These are phyloP conservation scores for Coemansia sp. DNA, from an alignment of 192 early-diverging fungal genomes.

Conservation along the genomic window DNA sequence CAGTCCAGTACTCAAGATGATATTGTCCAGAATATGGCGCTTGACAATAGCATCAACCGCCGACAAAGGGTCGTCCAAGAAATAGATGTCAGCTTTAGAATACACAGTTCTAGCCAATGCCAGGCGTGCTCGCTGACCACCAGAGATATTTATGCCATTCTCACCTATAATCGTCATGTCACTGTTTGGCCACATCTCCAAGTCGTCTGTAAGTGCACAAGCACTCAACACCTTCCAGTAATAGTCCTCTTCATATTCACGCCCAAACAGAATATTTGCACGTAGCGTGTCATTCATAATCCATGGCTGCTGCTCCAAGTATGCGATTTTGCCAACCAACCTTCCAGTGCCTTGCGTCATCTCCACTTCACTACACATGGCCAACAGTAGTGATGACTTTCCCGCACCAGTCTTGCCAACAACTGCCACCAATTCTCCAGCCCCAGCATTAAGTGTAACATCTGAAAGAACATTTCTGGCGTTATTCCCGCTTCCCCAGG, in stretches of 20 bases:
- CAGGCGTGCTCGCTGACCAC: conserved; percentile 73
- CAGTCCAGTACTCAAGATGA: conserved; percentile 57
- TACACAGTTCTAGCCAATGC: conserved; percentile 70
- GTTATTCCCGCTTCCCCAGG: background rate
- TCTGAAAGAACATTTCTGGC: conserved; percentile 8
- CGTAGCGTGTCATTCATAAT: conserved; percentile 63
- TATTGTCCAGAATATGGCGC: conserved; percentile 67
- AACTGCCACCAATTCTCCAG: conserved; percentile 60
- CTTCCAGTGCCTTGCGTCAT: conserved; percentile 35
- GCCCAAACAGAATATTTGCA: conserved; percentile 84
- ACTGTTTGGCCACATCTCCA: conserved; percentile 63
- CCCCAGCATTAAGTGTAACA: conserved; percentile 7
- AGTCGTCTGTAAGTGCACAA: conserved; percentile 67
- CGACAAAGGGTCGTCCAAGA: conserved; percentile 77
- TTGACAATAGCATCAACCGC: conserved; percentile 71
- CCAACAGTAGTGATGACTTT: conserved; percentile 65
- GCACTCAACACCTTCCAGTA: conserved; percentile 68
- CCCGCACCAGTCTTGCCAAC: conserved; percentile 66
- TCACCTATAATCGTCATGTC: conserved; percentile 76
- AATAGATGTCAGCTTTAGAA: conserved; percentile 66
- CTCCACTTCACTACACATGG: conserved; percentile 62
- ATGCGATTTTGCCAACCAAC: conserved; percentile 27
- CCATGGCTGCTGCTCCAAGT: conserved; percentile 32
- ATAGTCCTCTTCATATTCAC: conserved; percentile 56
- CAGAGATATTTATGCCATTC: conserved; percentile 72